These are phyloP conservation scores for Aspergillus affinis DNA, from an alignment of 495 filamentous ascomycete genomes.

Conservation along the genomic window DNA sequence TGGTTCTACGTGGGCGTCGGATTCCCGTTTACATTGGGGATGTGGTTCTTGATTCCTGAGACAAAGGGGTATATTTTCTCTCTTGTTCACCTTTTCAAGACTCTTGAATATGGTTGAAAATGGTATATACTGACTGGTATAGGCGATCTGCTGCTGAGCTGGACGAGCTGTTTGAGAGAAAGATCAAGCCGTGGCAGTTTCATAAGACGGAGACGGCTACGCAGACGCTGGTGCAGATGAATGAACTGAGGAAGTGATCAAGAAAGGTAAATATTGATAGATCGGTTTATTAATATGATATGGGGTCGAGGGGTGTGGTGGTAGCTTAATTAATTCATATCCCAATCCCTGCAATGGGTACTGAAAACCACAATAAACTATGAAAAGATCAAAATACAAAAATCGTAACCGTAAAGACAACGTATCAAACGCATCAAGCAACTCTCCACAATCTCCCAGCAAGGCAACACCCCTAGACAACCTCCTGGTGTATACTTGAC, in stretches of 20 bases:
- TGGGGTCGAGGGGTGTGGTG: too few species aligned
- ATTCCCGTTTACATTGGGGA: constrained; percentile 8
- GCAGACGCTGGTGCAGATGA: constrained; percentile 3
- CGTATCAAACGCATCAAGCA: too few species aligned
- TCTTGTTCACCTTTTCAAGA: neutral
- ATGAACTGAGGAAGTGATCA: neutral
- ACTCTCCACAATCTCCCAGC: too few species aligned
- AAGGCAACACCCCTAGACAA: too few species aligned
- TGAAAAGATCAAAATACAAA: too few species aligned
- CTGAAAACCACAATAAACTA: too few species aligned
- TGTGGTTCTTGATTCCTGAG: constrained; percentile 18
- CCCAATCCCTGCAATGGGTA: too few species aligned
- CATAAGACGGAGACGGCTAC: constrained; percentile 15
- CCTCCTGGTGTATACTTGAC: too few species aligned
- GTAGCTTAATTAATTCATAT: too few species aligned
- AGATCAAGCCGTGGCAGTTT: constrained; percentile 14
- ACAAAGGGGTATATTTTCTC: constrained; percentile 1
- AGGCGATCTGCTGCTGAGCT: constrained; percentile 12
- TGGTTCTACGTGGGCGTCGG: constrained; percentile 15
- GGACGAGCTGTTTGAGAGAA: constrained; percentile 14
- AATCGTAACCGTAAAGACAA: too few species aligned
- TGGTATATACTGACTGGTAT: neutral
- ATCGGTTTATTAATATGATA: too few species aligned
- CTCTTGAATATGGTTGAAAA: neutral
- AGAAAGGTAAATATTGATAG: too few species aligned